A percentile compares a stretch with the other conserved stretches of the same genome.
Conservation (phyloP, 345 rosid species). For the Erodium maritimum region DNA sequence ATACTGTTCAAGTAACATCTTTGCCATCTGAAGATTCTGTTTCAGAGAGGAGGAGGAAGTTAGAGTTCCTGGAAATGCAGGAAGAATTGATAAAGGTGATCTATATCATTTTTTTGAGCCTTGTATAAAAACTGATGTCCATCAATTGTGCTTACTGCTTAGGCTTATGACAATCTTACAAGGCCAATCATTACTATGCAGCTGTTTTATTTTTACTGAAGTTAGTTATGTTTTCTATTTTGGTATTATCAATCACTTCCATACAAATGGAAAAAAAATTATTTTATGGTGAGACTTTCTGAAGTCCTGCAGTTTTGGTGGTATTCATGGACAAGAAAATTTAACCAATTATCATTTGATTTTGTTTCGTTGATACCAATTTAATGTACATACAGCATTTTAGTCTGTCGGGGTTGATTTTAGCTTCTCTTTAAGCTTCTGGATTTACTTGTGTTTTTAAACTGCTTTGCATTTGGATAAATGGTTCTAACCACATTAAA, state of each 20-base stretch:
- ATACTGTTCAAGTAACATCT: conserved; percentile 80
- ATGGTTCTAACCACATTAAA: conserved; percentile 7
- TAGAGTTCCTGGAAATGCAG: conserved; percentile 92
- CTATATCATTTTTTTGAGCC: background rate
- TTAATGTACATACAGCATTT: too few relatives aligned
- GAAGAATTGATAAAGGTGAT: conserved; percentile 88
- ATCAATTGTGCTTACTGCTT: background rate
- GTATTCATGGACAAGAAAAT: too few relatives aligned
- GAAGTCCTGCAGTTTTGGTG: too few relatives aligned
- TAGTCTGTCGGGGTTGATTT: too few relatives aligned
- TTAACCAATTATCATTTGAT: too few relatives aligned
- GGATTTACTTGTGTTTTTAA: background rate
- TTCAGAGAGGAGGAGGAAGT: conserved; percentile 86
- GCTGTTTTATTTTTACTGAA: background rate
- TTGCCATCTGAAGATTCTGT: conserved; percentile 84
- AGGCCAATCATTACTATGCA: background rate
- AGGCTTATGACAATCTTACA: background rate
- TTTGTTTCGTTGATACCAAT: too few relatives aligned
- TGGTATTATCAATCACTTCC: background rate
- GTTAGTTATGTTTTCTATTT: background rate
- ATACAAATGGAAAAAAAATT: background rate
- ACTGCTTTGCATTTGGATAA: conserved; percentile 4
- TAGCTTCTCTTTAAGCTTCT: too few relatives aligned
- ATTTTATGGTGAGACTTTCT: too few relatives aligned
- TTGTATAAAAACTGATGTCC: background rate